Base-by-base conservation (phyloP, 441 rosid species). In the Erodium chrysanthum region DNA sequence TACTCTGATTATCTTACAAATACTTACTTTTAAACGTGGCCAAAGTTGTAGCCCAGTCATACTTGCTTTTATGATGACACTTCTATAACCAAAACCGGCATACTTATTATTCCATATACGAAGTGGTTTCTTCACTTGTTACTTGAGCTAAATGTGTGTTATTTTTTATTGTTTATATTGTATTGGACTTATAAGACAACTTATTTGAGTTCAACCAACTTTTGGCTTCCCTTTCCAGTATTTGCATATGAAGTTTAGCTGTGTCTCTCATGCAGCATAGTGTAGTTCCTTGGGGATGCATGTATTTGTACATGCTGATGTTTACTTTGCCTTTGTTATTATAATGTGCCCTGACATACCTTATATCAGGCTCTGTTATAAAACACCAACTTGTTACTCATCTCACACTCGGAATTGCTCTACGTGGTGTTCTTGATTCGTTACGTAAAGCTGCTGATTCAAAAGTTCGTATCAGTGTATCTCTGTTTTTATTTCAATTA, bases 391-490 rank as follows among this genome's bases (percentile, higher is more conserved):
- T 95, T 78, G 95, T 92, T 69, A 88, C 92, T 68, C 97, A 94
- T 78, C 80, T 90, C 62, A 82, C 94, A 8, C 90, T 95, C 68
- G 98, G 99, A 69, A 86, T 92, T 77, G 99, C 99, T 46, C 79
- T 95, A 69, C 99, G 99, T 62, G 87, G 86, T 73, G 99, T 95
- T 73, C 74, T 95, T 74, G 99, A 95, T 82, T 94, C 99, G 20
- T 80, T 95, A 67, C 91, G 99, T 44, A 92, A 92, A 79, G 98
- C 98, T 66, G 86, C 96, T 68, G 99, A 95, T 86, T 95, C 99
- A 71, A 95, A 92, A 84, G 98, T 95, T 78, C 37, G 80, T 80
- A 58, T 72, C 37, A 52, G 27, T 56, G 61, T 10, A 20, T 21
- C 5, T 50, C 21, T 56, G 25, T 8, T 21, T 56, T 56, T 56